Evolutionary conservation across 208 protist species (phyloP).

Genomic region (Trypanosoma lewisi): DNA sequence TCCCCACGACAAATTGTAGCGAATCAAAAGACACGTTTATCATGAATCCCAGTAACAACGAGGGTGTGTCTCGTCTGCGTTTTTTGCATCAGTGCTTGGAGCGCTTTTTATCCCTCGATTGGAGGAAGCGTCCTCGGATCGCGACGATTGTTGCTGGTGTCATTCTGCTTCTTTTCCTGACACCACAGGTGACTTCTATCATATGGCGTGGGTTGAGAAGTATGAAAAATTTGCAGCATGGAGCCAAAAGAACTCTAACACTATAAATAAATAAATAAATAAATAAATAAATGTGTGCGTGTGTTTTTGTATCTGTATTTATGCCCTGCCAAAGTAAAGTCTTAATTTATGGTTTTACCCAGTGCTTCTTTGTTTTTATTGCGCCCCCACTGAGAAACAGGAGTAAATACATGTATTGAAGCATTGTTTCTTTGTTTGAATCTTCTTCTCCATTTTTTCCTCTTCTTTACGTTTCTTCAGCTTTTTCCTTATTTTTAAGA

Average conservation of each 20-base stretch:
- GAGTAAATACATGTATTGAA: too few species aligned
- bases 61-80: background rate
- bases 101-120: background rate
- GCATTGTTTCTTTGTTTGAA: constrained; percentile 8
- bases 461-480: too few species aligned
- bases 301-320: constrained; percentile 9
- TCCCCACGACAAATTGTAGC: background rate
- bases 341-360: too few species aligned
- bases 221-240: constrained; percentile 4
- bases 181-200: background rate
- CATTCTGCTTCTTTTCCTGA: constrained; percentile 19
- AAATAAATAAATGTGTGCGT: background rate
- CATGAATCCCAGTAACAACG: background rate
- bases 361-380: too few species aligned
- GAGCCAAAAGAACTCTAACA: constrained; percentile 12
- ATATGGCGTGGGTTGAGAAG: background rate
- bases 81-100: constrained; percentile 1
- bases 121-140: constrained; percentile 10
- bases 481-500: too few species aligned
- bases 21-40: background rate
- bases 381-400: too few species aligned
- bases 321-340: background rate
- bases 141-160: constrained; percentile 6
- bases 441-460: too few species aligned
- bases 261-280: background rate